Evolutionary conservation across 768 basidiomycete species (phyloP).

Genomic region (Podaxis mareebaensis): DNA sequence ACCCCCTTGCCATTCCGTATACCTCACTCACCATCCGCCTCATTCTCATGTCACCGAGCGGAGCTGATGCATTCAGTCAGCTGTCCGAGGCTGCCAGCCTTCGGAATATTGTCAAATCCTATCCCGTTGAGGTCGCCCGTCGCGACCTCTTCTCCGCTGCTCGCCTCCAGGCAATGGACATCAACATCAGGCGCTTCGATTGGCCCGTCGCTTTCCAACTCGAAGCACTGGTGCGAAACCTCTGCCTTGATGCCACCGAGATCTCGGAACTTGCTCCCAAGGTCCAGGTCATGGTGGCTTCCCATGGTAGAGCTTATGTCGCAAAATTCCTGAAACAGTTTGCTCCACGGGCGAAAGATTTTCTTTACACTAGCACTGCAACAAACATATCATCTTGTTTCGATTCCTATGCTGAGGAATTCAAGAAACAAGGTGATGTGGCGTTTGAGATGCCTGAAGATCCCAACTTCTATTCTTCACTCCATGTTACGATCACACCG

Average conservation of each 20-base stretch:
- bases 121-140: conserved; percentile 38
- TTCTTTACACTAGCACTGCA: conserved; percentile 25
- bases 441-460: conserved; percentile 27
- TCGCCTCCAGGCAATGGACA: conserved; percentile 29
- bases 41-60: conserved; percentile 36
- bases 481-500: conserved; percentile 47
- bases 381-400: conserved; percentile 24
- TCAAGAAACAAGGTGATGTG: conserved; percentile 23
- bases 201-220: conserved; percentile 62
- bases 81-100: conserved; percentile 40
- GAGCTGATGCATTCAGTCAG: conserved; percentile 36
- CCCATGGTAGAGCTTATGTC: conserved; percentile 35
- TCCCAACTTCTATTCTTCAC: conserved; percentile 28
- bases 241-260: conserved; percentile 48
- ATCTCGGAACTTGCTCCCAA: conserved; percentile 39
- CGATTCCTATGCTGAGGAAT: conserved; percentile 32
- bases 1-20: conserved; percentile 48
- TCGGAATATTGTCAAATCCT: conserved; percentile 30
- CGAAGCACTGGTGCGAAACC: conserved; percentile 40
- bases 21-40: conserved; percentile 53
- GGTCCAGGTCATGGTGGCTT: conserved; percentile 29
- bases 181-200: conserved; percentile 33
- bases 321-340: conserved; percentile 44
- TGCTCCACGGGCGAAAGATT: conserved; percentile 22
- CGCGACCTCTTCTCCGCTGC: conserved; percentile 43